Evolutionary conservation across 2,329 filamentous ascomycete genomes (phyloP), one percentile per base, ranked within the genome.

Genomic region (Hypoxylon sp.): DNA sequence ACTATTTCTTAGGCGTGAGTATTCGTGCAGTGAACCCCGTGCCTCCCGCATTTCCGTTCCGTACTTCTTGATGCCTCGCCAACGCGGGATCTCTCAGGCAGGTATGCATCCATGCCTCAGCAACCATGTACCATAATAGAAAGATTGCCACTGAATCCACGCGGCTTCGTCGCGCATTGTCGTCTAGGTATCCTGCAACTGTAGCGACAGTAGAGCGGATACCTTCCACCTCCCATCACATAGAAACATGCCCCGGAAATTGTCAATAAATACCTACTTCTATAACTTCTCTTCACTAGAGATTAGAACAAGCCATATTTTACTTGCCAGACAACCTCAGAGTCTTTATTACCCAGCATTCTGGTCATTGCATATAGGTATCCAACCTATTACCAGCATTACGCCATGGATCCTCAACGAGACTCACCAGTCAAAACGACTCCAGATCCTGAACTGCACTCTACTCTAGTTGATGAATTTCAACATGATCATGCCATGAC

Each of bases 321-420:
- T n/a, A 3, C 17, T 30, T 6, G 28, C n/a, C 21, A 41, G 7
- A 52, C 21, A 36, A 50, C 25, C 5, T 34, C 14, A 7, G 25
- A 30, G 11, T 23, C 6, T 11, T 19, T 43, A 36, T 11, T 14
- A 21, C 14, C 19, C n/a, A 41, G 19, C 14, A 3, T 48, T 45
- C 17, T 14, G 2, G 14, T 11, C 38, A 52, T 41, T 30, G 11
- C 2, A 51, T 4, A 17, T 28, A 32, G 14, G 17, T 46, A 32
- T 30, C 6, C 28, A 30, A 7, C 28, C 28, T 30, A 11, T 23
- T 11, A 38, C 9, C 14, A 58, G 5, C 7, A 21, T 53, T 14
- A 34, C 14, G 19, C 6, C 25, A 65, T 65, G 38, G 30, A 41
- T 38, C 38, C 62, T n/a, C 52, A 30, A n/a, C n/a, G 5, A 28